Evolutionary conservation across 2,329 filamentous ascomycete genomes (phyloP).

Genomic region (Sarocladium oryzae): DNA sequence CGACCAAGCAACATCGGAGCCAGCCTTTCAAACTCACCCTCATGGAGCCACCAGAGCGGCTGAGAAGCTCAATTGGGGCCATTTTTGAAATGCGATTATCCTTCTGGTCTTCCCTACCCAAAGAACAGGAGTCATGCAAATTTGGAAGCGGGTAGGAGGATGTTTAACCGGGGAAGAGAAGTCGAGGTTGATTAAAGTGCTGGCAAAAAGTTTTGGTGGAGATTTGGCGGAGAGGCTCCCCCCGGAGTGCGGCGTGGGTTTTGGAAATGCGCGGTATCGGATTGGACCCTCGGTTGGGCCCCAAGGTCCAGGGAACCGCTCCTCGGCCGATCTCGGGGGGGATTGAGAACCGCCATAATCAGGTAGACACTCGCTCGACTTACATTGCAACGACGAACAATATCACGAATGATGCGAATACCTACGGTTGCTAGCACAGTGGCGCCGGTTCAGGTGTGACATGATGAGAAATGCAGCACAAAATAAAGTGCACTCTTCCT

Average conservation of each 20-base stretch:
- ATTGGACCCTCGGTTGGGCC: constrained; percentile 27
- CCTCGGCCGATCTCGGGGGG: constrained; percentile 7
- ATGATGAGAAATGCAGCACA: too few relatives aligned
- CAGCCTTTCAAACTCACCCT: constrained; percentile 27
- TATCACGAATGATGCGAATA: too few relatives aligned
- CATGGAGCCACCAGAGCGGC: constrained; percentile 41
- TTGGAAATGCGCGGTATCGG: constrained; percentile 28
- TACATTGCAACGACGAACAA: too few relatives aligned
- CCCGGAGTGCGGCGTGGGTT: constrained; percentile 16
- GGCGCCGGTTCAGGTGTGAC: too few relatives aligned
- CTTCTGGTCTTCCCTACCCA: neutral
- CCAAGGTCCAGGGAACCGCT: too few relatives aligned
- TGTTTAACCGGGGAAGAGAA: too few relatives aligned
- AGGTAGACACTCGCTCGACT: neutral
- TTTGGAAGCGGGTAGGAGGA: too few relatives aligned
- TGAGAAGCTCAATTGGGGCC: constrained; percentile 45
- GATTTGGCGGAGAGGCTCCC: constrained; percentile 20
- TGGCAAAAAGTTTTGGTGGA: constrained; percentile 18
- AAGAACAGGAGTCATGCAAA: constrained; percentile 11
- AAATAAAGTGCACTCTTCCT: too few relatives aligned
- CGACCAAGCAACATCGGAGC: too few relatives aligned
- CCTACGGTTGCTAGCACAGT: too few relatives aligned
- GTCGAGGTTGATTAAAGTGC: too few relatives aligned
- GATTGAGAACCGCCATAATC: neutral
- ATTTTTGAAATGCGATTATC: constrained; percentile 25